These are phyloP conservation scores for Collybiopsis confluens DNA, from an alignment of 768 basidiomycete species.

Conservation along the genomic window DNA sequence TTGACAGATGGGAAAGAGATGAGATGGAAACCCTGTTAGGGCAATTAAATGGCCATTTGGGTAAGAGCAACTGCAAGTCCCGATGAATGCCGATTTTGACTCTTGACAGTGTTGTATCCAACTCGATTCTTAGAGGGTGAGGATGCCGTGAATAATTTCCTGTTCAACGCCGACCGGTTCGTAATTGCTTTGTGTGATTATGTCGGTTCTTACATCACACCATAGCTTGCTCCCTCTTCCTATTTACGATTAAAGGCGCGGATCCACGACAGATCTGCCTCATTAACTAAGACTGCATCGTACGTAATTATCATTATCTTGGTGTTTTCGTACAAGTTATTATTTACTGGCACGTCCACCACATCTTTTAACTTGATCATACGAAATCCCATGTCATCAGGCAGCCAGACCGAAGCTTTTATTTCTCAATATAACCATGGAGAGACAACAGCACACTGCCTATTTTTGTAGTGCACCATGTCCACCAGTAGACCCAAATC, in stretches of 20 bases:
- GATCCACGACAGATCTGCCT: background rate
- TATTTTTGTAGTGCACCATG: constrained; percentile 42
- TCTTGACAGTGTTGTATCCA: constrained; percentile 69
- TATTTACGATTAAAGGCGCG: constrained; percentile 56
- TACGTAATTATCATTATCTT: no score
- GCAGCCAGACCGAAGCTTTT: no score
- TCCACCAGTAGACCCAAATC: constrained; percentile 96
- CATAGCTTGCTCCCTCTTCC: constrained; percentile 65
- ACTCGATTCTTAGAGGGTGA: constrained; percentile 91
- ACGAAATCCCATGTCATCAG: no score
- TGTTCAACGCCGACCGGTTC: constrained; percentile 85
- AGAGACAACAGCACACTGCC: no score
- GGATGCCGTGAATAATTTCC: constrained; percentile 86
- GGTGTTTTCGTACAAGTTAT: no score
- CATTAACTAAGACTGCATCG: background rate
- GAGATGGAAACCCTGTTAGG: constrained; percentile 84
- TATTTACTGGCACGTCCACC: no score
- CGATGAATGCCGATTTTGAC: background rate
- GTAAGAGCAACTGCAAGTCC: constrained; percentile 36
- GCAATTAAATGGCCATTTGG: constrained; percentile 81
- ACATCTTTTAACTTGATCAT: no score
- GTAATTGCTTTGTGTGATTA: constrained; percentile 12
- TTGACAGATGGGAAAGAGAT: constrained; percentile 77
- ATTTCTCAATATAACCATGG: no score
- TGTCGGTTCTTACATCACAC: constrained; percentile 8